These are phyloP conservation scores for Heliocybe sulcata DNA, from an alignment of 1,284 basidiomycete species.

Conservation along the genomic window DNA sequence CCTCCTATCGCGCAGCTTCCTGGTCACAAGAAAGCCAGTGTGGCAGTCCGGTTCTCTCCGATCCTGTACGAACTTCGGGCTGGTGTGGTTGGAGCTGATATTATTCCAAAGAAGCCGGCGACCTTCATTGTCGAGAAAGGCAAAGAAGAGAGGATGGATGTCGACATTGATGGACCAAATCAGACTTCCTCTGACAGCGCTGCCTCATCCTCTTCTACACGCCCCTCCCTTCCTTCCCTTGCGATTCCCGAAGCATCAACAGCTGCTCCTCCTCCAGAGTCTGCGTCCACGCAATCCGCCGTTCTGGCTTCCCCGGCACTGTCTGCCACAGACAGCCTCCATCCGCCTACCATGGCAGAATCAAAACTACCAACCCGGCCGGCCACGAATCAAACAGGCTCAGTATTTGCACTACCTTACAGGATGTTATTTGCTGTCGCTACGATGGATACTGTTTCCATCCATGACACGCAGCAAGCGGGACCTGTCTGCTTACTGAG, in stretches of 20 bases:
- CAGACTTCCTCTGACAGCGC: conserved; percentile 7
- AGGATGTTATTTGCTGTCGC: conserved; percentile 95
- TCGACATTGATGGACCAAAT: conserved; percentile 42
- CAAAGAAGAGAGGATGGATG: conserved; percentile 52
- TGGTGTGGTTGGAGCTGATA: conserved; percentile 37
- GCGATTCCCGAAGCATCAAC: not conserved
- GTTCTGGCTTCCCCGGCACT: conserved; percentile 48
- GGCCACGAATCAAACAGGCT: conserved; percentile 31
- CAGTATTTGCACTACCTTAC: conserved; percentile 87
- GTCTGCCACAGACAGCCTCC: conserved; percentile 45
- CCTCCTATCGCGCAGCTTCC: conserved; percentile 93
- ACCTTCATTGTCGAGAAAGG: conserved; percentile 61
- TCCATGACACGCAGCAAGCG: conserved; percentile 97
- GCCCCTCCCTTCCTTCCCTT: not conserved
- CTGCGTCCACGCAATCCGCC: conserved; percentile 20
- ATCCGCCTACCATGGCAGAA: conserved; percentile 46
- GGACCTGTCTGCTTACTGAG: conserved; percentile 90
- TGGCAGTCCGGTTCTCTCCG: conserved; percentile 92
- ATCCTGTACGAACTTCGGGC: conserved; percentile 84
- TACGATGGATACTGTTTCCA: conserved; percentile 92
- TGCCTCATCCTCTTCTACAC: not conserved
- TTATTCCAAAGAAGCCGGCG: conserved; percentile 38
- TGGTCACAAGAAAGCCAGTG: conserved; percentile 92
- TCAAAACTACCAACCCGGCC: conserved; percentile 44
- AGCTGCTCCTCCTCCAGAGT: conserved; percentile 8